Evolutionary conservation across 257 asterid species (phyloP), one percentile per base, ranked within the genome.

Genomic region (Asclepias syriaca): DNA sequence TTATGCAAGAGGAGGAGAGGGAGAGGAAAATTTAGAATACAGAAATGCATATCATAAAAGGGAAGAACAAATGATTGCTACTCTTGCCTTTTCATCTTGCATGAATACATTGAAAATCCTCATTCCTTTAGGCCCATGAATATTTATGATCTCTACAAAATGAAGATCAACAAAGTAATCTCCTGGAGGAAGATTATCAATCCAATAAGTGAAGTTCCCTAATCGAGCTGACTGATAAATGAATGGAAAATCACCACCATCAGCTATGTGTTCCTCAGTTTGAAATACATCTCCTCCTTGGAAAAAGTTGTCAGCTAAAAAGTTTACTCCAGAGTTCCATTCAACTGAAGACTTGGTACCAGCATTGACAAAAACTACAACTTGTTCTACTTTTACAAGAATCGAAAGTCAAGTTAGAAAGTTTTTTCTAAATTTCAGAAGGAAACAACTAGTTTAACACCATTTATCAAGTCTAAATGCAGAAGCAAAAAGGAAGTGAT

Each of bases 51-150:
- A 2, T 22, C 40, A 46, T 55, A 18, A 37, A 55, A 13, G 58
- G 19, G 15, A 72, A 27, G 46, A 22, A 29, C 22, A 61, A 37
- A 37, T 2, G 15, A 37, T 5, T 15, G 21, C 10, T 18, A 27
- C 27, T 54, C 92, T 81, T 84, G 81, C 99, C 99, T 88, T 90
- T 58, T 95, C 97, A 19, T 92, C 98, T 82, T 95, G 97, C 80
- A 95, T 66, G 76, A 84, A 86, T 60, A 95, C 96, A 78, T 87
- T 77, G 57, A 95, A 95, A 34, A 87, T 86, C 27, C 99, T 87
- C 96, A 95, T 81, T 22, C 99, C 99, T 85, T 92, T 92, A 1
- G 99, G 99, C 29, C 99, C 99, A 74, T 66, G 59, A 4, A 77
- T 84, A 78, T 94, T 86, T 61, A 94, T 94, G 66, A 94, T 91